Base-by-base conservation (phyloP, 306 rosid species). In the Myrica gale region DNA sequence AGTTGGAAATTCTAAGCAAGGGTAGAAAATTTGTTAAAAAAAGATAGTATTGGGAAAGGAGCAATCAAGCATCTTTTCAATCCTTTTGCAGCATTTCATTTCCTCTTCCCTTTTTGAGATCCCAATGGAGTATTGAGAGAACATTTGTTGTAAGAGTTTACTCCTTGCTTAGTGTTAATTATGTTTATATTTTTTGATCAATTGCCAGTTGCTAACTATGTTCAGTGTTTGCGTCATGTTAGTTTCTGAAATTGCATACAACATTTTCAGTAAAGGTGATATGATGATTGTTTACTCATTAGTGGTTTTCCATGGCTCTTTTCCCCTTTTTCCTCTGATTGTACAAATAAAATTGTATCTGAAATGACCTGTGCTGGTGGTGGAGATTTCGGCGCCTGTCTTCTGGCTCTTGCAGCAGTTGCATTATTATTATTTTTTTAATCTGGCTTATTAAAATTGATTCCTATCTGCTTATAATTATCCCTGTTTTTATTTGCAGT, bases 401-500 rank as follows among this genome's bases (percentile, higher is more conserved):
- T 32, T 32, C 37, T 32, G 37, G 37, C 3, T 32, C 3, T 32
- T 32, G 37, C 37, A 32, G 37, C 37, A 32, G 37, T 32, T 32
- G 3, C 37, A 32, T 32, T 32, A 32, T 32, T 32, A 26, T 26
- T 26, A 26, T 32, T 32, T 32, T 32, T 32, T 32, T 2, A 32
- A 61, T 61, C 39, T n/a, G 26, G 43, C 68, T 26, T 61, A 43
- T 61, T 42, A 61, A 32, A 61, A 26, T 61, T 61, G 44, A 61
- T 19, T n/a, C 9, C 19, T 58, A 6, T 78, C 21, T 7, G 32
- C 45, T 76, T 73, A 21, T 58, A 60, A 82, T 73, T 76, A 47
- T 43, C 44, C 53, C 10, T 4, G 48, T 20, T 73, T 12, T 8
- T 41, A 44, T 79, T 65, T 69, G 78, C 61, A 94, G 98, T 82